Conservation (phyloP, 1,284 basidiomycete genomes). For the Fomitopsis pinicola region DNA sequence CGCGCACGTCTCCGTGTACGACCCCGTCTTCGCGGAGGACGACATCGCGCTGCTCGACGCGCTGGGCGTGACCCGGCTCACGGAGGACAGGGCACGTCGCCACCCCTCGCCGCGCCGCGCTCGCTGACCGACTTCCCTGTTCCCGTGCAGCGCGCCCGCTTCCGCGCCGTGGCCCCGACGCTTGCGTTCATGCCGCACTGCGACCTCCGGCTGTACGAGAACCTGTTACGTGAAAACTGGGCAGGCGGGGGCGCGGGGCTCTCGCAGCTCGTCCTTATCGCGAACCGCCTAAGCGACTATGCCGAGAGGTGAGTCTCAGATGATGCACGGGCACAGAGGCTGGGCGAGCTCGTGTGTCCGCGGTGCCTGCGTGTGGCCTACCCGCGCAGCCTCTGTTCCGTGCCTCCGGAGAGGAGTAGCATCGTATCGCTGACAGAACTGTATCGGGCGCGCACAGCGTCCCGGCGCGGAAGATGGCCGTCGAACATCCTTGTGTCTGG, state of each 20-base stretch:
- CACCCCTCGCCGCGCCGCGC: slow-evolving; percentile 2
- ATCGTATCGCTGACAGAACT: slow-evolving; percentile 5
- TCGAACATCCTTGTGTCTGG: slow-evolving; percentile 31
- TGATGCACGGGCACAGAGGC: not conserved
- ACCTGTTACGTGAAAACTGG: slow-evolving; percentile 60
- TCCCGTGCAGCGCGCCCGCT: slow-evolving; percentile 26
- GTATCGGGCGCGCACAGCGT: slow-evolving; percentile 22
- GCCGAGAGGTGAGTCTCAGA: slow-evolving; percentile 39
- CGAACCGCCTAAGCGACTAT: slow-evolving; percentile 43
- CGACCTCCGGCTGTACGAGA: slow-evolving; percentile 65
- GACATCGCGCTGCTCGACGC: slow-evolving; percentile 48
- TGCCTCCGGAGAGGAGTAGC: slow-evolving; percentile 1
- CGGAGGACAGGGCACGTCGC: slow-evolving; percentile 49
- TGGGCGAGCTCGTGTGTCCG: slow-evolving; percentile 2
- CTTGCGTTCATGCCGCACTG: slow-evolving; percentile 77
- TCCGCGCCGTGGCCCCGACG: slow-evolving; percentile 38
- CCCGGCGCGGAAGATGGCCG: slow-evolving; percentile 29
- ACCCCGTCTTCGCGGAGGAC: slow-evolving; percentile 64
- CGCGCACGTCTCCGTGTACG: slow-evolving; percentile 50
- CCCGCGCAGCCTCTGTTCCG: slow-evolving; percentile 1
- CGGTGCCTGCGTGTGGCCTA: slow-evolving; percentile 1
- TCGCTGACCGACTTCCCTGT: slow-evolving; percentile 7
- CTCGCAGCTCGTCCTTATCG: slow-evolving; percentile 37
- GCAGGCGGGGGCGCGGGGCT: slow-evolving; percentile 25
- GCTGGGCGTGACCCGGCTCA: slow-evolving; percentile 43